Percentiles rank a stretch among this genome's conserved stretches.
Evolutionary conservation across 441 rosid species (phyloP).

Genomic region (Adansonia rubrostipa): DNA sequence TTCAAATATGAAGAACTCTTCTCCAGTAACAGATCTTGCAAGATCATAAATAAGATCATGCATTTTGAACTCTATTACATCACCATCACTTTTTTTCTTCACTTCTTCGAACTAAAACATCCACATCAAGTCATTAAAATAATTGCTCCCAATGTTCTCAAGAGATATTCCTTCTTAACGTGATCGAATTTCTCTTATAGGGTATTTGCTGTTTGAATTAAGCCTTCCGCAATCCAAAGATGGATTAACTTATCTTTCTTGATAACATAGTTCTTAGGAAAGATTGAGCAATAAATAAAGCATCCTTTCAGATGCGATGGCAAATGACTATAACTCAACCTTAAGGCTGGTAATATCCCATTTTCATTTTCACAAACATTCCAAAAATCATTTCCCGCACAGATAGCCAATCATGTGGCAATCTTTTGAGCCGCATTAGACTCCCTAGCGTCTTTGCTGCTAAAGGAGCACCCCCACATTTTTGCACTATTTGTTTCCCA

Average conservation of each 20-base stretch:
- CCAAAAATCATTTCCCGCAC: conserved; percentile 35
- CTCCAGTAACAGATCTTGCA: conserved; percentile 25
- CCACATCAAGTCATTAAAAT: conserved; percentile 25
- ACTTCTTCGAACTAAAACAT: conserved; percentile 31
- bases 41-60: conserved; percentile 36
- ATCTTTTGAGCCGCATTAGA: conserved; percentile 27
- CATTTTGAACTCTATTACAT: conserved; percentile 23
- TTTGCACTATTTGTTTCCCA: too few species aligned
- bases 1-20: conserved; percentile 15
- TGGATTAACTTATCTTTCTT: conserved; percentile 30
- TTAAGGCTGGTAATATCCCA: conserved; percentile 16
- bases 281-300: conserved; percentile 31
- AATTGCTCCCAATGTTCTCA: conserved; percentile 18
- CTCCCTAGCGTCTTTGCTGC: conserved; percentile 36
- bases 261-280: conserved; percentile 33
- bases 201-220: conserved; percentile 2
- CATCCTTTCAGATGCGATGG: conserved; percentile 32
- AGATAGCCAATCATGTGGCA: conserved; percentile 24
- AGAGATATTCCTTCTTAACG: neutral
- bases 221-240: conserved; percentile 35
- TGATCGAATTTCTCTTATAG: neutral
- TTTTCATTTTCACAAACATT: conserved; percentile 2
- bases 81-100: conserved; percentile 8
- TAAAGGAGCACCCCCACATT: conserved; percentile 28
- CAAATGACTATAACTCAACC: conserved; percentile 31